phyloP scores from a whole-genome alignment of 1,139 yeast genomes.

The Pichia sp. region DNA sequence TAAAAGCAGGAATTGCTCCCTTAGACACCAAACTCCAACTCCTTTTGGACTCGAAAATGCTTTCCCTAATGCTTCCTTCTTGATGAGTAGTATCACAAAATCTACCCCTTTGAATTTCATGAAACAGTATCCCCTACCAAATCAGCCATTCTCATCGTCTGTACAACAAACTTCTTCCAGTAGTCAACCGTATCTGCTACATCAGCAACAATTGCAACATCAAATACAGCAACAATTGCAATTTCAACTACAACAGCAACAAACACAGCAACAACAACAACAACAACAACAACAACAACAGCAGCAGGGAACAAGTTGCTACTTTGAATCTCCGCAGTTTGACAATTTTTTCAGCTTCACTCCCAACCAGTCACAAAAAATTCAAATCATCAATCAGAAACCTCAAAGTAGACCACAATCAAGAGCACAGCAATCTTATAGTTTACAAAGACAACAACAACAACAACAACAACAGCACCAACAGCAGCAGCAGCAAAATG shows the following conservation, averaged over 20 bases:
- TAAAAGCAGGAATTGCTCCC: no score
- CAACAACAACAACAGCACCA: slow-evolving; percentile 4
- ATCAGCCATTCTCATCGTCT: neutral
- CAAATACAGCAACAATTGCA: neutral
- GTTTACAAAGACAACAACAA: neutral
- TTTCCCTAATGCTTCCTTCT: neutral
- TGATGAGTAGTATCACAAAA: neutral
- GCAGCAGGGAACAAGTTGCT: neutral
- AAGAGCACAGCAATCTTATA: neutral
- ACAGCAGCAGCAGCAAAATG: slow-evolving; percentile 2
- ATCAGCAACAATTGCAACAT: neutral
- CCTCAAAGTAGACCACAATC: neutral
- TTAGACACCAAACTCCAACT: neutral
- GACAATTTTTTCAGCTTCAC: slow-evolving; percentile 9
- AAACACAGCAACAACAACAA: no score
- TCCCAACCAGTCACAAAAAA: slow-evolving; percentile 8
- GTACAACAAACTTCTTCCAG: slow-evolving; percentile 2
- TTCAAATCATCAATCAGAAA: slow-evolving; percentile 1
- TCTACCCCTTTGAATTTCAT: neutral
- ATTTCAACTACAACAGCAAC: neutral
- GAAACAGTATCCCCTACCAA: neutral
- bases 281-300: neutral
- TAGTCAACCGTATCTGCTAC: slow-evolving; percentile 4
- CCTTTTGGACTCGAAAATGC: neutral
- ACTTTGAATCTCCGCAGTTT: slow-evolving; percentile 7